Conservation (phyloP, 208 protist genomes). For the Vickermania spadyakhi region DNA sequence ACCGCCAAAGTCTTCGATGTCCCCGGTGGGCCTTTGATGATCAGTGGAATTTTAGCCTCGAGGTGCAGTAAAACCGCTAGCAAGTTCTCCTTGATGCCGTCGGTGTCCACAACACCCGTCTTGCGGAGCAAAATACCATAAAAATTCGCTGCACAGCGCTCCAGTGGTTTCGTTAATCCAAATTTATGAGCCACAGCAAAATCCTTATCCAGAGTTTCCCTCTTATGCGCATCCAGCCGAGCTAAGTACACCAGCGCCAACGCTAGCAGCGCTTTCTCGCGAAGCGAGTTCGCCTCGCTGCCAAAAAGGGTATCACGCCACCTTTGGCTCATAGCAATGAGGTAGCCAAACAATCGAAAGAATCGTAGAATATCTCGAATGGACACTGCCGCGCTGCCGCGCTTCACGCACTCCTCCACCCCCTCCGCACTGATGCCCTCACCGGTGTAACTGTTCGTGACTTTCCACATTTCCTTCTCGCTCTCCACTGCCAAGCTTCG, state of each 20-base stretch:
- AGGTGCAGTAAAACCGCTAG: neutral
- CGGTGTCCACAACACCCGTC: neutral
- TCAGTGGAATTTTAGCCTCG: neutral
- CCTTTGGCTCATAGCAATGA: neutral
- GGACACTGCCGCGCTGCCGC: neutral
- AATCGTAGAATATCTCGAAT: neutral
- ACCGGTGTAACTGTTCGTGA: no score
- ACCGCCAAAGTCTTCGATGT: slow-evolving; percentile 1
- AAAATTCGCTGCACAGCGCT: no score
- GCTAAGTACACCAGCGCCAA: no score
- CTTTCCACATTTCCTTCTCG: neutral
- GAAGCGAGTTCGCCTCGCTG: no score
- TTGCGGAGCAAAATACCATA: no score
- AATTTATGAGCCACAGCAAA: no score
- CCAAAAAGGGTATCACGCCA: no score
- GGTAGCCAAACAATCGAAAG: neutral
- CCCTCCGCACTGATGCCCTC: neutral
- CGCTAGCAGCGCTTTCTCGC: no score
- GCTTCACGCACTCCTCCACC: neutral
- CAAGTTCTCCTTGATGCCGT: neutral
- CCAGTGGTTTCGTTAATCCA: no score
- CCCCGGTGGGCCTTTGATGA: slow-evolving; percentile 1
- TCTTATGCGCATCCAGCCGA: no score
- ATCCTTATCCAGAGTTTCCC: no score
- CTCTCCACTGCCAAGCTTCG: neutral